Evolutionary conservation across 495 filamentous ascomycete species (phyloP), one percentile per base, ranked within the genome.

Genomic region (Oidiodendron maius): DNA sequence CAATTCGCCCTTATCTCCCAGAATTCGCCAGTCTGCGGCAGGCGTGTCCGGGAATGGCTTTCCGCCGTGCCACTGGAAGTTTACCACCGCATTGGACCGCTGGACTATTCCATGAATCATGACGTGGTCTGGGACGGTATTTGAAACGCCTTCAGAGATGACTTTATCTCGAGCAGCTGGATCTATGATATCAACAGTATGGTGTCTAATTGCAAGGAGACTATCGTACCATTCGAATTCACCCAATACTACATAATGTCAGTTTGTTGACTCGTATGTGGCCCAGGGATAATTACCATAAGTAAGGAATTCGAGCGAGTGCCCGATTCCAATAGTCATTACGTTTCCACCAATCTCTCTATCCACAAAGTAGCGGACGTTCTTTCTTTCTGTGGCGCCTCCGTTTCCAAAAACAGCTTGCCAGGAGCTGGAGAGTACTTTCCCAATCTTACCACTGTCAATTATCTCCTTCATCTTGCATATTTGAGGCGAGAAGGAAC

Each of bases 1-100:
- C 15, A 82, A 71, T 60, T 81, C 75, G 4, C 78, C 79, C 52
- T 70, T 72, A 21, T 71, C 65, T 40, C 78, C 76, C 25, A 69
- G 65, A 37, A 84, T 76, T 0, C 57, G 63, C 81, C 79, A 83
- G 15, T 67, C 52, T 12, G 80, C 63, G 1, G 64, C 70, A 1
- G 68, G 67, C 0, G 67, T 66, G 1, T 68, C 70, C 0, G 69
- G 66, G 50, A 77, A 77, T 1, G 71, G 61, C 40, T 65, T 61
- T 0, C 75, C 77, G n/a, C 63, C 66, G 10, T 76, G 71, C n/a
- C n/a, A n/a, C n/a, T n/a, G n/a, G n/a, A n/a, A n/a, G n/a, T n/a
- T n/a, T n/a, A n/a, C n/a, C n/a, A n/a, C n/a, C n/a, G n/a, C n/a
- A n/a, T n/a, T n/a, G n/a, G n/a, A n/a, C n/a, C n/a, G n/a, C n/a